These are phyloP conservation scores for Neurospora tetraspora DNA, from an alignment of 495 filamentous ascomycete genomes.

Conservation along the genomic window DNA sequence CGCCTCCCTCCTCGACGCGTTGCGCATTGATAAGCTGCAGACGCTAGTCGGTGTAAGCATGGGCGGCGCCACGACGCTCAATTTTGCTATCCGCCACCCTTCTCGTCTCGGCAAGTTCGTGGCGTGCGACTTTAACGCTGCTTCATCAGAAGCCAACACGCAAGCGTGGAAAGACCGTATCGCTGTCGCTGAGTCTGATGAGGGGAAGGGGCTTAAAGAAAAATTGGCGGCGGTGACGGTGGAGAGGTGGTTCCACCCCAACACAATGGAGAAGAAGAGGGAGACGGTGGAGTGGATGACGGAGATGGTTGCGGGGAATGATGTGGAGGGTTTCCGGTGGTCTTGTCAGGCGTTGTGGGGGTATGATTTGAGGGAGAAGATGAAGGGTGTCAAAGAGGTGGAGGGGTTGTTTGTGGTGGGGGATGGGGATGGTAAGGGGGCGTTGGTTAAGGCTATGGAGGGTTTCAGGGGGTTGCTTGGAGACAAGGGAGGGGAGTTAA, in stretches of 20 bases:
- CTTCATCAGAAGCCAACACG: slow-evolving; percentile 56
- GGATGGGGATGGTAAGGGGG: slow-evolving; percentile 54
- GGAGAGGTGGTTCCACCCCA: slow-evolving; percentile 61
- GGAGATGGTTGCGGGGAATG: slow-evolving; percentile 55
- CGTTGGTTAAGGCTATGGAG: slow-evolving; percentile 66
- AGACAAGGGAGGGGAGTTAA: slow-evolving; percentile 40
- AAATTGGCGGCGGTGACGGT: slow-evolving; percentile 58
- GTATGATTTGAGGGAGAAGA: slow-evolving; percentile 58
- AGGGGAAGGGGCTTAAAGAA: slow-evolving; percentile 26
- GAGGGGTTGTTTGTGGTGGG: slow-evolving; percentile 60
- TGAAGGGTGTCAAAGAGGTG: slow-evolving; percentile 44
- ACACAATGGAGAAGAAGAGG: slow-evolving; percentile 40
- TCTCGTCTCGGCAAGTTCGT: slow-evolving; percentile 49
- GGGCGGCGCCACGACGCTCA: slow-evolving; percentile 65
- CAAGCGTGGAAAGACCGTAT: slow-evolving; percentile 70
- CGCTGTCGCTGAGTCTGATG: slow-evolving; percentile 49
- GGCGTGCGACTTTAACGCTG: slow-evolving; percentile 67
- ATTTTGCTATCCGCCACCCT: slow-evolving; percentile 58
- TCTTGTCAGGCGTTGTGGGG: slow-evolving; percentile 63
- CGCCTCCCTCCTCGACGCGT: slow-evolving; percentile 43
- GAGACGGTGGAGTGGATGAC: slow-evolving; percentile 40
- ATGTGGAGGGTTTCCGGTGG: slow-evolving; percentile 58
- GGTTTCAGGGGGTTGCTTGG: slow-evolving; percentile 53
- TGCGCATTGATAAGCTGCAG: slow-evolving; percentile 51
- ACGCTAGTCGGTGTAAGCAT: slow-evolving; percentile 66